Evolutionary conservation across 2,329 filamentous ascomycete species (phyloP).

Genomic region (Cercospora janseana): DNA sequence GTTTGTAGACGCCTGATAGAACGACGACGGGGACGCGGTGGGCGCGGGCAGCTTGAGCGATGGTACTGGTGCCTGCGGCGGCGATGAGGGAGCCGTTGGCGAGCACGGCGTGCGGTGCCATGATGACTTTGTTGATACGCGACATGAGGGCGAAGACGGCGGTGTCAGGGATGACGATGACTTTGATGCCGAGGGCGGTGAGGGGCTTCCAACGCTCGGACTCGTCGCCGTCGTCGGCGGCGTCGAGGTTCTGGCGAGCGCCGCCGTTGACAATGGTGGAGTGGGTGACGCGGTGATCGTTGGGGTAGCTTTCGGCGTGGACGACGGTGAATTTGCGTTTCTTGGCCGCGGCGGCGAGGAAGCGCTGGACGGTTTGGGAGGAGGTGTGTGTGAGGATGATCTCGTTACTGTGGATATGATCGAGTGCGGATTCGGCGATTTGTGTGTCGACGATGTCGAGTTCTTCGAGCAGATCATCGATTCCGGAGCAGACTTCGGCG

Average conservation of each 20-base stretch:
- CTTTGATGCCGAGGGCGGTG: slow-evolving; percentile 71
- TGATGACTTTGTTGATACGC: slow-evolving; percentile 88
- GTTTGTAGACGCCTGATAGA: slow-evolving; percentile 86
- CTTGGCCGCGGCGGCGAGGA: slow-evolving; percentile 79
- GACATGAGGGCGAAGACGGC: slow-evolving; percentile 93
- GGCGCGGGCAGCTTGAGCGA: slow-evolving; percentile 80
- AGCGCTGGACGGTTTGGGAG: slow-evolving; percentile 82
- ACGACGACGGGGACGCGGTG: slow-evolving; percentile 84
- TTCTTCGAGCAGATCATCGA: slow-evolving; percentile 94
- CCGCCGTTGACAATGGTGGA: slow-evolving; percentile 58
- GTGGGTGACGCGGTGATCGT: slow-evolving; percentile 65
- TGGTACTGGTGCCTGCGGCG: slow-evolving; percentile 75
- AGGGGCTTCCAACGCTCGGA: slow-evolving; percentile 77
- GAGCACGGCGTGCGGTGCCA: slow-evolving; percentile 82
- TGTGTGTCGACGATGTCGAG: slow-evolving; percentile 90
- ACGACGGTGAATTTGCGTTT: slow-evolving; percentile 92
- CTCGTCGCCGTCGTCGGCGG: slow-evolving; percentile 44
- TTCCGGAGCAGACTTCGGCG: slow-evolving; percentile 88
- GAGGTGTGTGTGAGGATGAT: slow-evolving; percentile 87
- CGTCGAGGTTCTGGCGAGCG: slow-evolving; percentile 42
- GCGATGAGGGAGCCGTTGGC: slow-evolving; percentile 85
- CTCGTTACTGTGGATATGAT: slow-evolving; percentile 91
- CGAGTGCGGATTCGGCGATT: slow-evolving; percentile 81
- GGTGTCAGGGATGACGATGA: slow-evolving; percentile 80
- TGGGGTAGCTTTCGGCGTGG: slow-evolving; percentile 71